Base-by-base conservation (phyloP, 371 early-diverging fungal species). In the Mucor ambiguus region DNA sequence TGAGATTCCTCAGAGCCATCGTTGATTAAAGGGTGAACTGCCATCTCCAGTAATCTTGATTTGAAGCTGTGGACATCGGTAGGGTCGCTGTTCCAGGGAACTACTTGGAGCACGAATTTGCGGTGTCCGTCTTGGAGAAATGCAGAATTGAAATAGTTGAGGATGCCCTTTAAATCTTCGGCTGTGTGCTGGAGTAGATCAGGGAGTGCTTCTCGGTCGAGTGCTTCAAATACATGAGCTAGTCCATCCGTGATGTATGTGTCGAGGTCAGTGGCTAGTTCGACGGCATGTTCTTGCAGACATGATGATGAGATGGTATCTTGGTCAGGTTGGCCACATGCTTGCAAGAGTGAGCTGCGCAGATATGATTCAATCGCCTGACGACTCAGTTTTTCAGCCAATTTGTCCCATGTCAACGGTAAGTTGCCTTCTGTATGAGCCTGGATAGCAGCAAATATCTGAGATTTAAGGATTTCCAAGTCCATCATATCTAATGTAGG, bases 361-460 rank as follows among this genome's bases (percentile, higher is more conserved):
- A 80, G 38, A 58, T 69, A 72, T 0, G 54, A 30, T 52, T 76
- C 78, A 38, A 80, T 60, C 0, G 76, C 67, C 52, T 67, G 74
- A 12, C 68, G 61, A 28, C 68, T 56, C 18, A 74, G 14, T 22
- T 65, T 58, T 18, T 74, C 76, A 7, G 72, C 73, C 18, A 75
- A 14, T 20, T 55, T 62, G 28, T 80, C 81, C 81, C 81, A 78
- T 6, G 69, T 72, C 1, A 70, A 22, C 7, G 81, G 81, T 24
- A 80, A 48, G 28, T 66, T 72, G 10, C 81, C 76, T 63, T 75
- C 72, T 2, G 77, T 80, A 38, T 76, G 78, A 5, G 81, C 74
- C 46, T 80, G 81, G 28, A 80, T 72, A 30, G 81, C 81, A 30
- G 74, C 78, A 58, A 66, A 71, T 26, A 80, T 80, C 59, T 80